Conservation (phyloP, 257 asterid genomes). For the Petrea volubilis region DNA sequence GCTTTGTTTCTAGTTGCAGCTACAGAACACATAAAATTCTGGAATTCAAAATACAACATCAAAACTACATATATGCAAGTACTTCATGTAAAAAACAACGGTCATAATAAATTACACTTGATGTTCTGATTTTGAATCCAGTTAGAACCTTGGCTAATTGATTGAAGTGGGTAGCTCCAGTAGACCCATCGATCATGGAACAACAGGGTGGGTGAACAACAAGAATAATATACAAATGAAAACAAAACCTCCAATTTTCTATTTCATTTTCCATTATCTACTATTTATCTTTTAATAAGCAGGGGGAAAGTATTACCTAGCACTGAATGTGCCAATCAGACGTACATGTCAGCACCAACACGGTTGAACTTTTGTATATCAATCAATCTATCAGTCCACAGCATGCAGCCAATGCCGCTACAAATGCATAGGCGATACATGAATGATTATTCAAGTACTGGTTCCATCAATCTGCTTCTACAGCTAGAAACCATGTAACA, state of each 20-base stretch:
- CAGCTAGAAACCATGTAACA: background rate
- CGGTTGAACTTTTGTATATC: constrained; percentile 16
- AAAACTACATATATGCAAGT: no score
- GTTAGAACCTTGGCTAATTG: constrained; percentile 9
- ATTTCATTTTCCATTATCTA: no score
- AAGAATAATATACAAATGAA: no score
- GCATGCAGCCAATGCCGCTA: constrained; percentile 24
- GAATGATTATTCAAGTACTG: constrained; percentile 14
- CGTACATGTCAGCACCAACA: constrained; percentile 15
- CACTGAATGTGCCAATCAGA: constrained; percentile 19
- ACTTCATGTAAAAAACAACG: no score
- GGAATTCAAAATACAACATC: no score
- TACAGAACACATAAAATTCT: no score
- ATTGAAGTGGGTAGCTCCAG: constrained; percentile 13
- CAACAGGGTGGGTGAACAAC: no score
- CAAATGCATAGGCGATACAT: constrained; percentile 18
- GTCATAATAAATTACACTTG: background rate
- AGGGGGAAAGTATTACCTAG: constrained; percentile 11
- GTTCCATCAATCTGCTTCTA: constrained; percentile 16
- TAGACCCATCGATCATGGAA: constrained; percentile 14
- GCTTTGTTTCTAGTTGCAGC: no score
- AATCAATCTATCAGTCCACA: constrained; percentile 16
- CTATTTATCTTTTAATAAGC: background rate
- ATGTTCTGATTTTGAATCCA: constrained; percentile 5
- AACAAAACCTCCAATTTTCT: no score